Conservation (phyloP, 2,329 filamentous ascomycete genomes). For the Colletotrichum sp. region DNA sequence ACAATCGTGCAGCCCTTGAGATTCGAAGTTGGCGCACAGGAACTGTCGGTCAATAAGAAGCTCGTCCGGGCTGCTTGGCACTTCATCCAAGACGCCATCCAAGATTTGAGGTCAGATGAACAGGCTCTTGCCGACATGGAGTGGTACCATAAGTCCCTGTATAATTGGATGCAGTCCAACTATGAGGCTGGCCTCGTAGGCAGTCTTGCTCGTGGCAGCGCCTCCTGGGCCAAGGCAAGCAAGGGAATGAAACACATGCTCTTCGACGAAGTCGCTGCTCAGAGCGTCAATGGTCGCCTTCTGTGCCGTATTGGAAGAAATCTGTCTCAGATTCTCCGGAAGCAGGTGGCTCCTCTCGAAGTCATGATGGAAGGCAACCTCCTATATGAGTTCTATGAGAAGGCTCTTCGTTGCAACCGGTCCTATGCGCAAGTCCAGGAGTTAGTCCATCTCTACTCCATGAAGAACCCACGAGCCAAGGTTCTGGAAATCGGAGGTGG, state of each 20-base stretch:
- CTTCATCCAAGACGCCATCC: slow-evolving; percentile 2
- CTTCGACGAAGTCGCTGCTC: neutral
- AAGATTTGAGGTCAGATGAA: neutral
- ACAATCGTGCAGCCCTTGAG: neutral
- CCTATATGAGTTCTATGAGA: slow-evolving; percentile 8
- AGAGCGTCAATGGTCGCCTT: slow-evolving; percentile 2
- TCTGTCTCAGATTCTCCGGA: neutral
- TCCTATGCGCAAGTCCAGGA: slow-evolving; percentile 1
- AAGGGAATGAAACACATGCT: slow-evolving; percentile 16
- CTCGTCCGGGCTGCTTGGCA: neutral
- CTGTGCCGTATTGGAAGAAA: slow-evolving; percentile 1
- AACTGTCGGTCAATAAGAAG: neutral
- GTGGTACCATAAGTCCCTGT: slow-evolving; percentile 9
- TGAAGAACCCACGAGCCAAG: slow-evolving; percentile 22
- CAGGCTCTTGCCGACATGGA: neutral
- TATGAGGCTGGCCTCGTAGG: neutral
- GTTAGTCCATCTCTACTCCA: neutral
- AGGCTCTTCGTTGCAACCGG: neutral
- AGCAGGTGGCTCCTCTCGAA: neutral
- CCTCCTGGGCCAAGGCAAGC: neutral
- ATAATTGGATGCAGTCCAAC: slow-evolving; percentile 1
- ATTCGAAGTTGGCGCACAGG: neutral
- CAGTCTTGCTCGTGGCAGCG: neutral
- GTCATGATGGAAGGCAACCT: slow-evolving; percentile 19
- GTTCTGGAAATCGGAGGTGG: slow-evolving; percentile 47